phyloP scores from a whole-genome alignment of 306 rosid genomes.

The Medicago truncatula region DNA sequence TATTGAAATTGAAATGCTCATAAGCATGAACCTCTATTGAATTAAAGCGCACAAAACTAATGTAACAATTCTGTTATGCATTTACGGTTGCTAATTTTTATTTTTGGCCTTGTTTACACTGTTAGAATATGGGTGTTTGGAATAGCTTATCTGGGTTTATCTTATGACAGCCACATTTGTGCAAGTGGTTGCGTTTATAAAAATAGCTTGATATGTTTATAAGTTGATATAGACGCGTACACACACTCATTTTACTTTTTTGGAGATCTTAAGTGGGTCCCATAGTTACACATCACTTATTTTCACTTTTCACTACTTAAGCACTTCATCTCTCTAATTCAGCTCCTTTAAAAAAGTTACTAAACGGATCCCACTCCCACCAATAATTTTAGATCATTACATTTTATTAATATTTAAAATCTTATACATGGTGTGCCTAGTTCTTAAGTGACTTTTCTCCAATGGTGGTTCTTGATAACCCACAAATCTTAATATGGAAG shows the following conservation, averaged over 20 bases:
- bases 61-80: slow-evolving; percentile 14
- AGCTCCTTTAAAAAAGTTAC: neutral
- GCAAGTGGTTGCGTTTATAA: neutral
- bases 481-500: neutral
- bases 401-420: neutral
- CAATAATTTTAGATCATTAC: neutral
- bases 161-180: neutral
- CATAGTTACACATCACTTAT: neutral
- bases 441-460: neutral
- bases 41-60: slow-evolving; percentile 1
- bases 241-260: neutral
- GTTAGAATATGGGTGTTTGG: neutral
- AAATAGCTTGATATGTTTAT: neutral
- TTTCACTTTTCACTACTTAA: neutral
- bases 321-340: neutral
- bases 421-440: neutral
- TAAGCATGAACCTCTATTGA: slow-evolving; percentile 9
- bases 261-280: too few species aligned
- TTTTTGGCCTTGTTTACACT: slow-evolving; percentile 1
- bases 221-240: too few species aligned
- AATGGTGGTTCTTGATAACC: neutral
- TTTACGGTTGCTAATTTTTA: neutral
- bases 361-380: neutral
- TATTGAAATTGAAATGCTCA: slow-evolving; percentile 17
- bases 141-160: neutral